Percentiles rank a stretch among this genome's conserved stretches.
These are phyloP conservation scores for Eragrostis tef DNA, from an alignment of 202 grass and related monocot species.

Conservation along the genomic window DNA sequence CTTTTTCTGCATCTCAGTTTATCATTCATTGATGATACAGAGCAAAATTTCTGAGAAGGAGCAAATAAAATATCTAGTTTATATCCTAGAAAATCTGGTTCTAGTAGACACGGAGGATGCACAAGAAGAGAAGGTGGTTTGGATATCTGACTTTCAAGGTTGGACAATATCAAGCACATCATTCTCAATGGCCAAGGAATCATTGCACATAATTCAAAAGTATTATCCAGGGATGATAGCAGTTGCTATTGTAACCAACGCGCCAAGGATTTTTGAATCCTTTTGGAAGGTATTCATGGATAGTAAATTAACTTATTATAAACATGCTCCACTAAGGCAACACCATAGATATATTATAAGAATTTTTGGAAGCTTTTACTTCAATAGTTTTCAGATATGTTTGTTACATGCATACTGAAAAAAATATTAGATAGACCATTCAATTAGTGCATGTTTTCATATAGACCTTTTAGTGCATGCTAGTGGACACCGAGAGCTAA, in stretches of 20 bases:
- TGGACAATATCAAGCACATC: conserved; percentile 49
- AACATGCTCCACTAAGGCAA: no score
- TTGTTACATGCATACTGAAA: no score
- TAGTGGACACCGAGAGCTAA: neutral
- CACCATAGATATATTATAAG: no score
- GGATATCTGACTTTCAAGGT: conserved; percentile 48
- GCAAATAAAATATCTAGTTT: conserved; percentile 53
- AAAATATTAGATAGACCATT: no score
- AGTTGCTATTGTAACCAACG: conserved; percentile 46
- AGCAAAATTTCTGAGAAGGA: conserved; percentile 34
- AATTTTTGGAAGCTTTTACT: no score
- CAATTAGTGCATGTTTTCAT: no score
- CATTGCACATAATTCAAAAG: conserved; percentile 54
- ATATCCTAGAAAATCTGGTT: conserved; percentile 47
- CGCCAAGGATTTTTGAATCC: conserved; percentile 59
- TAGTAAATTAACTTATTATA: no score
- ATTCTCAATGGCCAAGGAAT: conserved; percentile 39
- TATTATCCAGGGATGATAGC: conserved; percentile 62
- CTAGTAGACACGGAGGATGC: neutral
- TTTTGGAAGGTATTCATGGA: conserved; percentile 55
- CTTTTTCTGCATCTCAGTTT: neutral
- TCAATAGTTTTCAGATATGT: no score
- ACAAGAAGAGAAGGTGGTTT: conserved; percentile 46
- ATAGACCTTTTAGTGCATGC: no score
- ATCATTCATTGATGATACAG: conserved; percentile 17